Evolutionary conservation across 2,329 filamentous ascomycete species (phyloP).

Genomic region (Fusarium nisikadoi): DNA sequence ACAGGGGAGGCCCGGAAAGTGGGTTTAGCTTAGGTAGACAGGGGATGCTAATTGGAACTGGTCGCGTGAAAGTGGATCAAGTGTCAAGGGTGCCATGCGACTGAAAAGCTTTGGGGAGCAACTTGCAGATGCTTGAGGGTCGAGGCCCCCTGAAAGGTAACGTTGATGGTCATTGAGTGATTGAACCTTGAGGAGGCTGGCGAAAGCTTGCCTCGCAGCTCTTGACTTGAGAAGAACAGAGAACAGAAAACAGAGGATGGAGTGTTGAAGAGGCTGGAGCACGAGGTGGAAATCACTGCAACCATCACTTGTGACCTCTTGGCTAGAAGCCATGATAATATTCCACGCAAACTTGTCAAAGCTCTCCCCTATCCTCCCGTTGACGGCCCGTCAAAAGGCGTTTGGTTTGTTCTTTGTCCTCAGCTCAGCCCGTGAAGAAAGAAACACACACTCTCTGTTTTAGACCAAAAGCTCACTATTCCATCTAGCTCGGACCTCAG

Average conservation of each 20-base stretch:
- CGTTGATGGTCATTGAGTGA: slow-evolving; percentile 2
- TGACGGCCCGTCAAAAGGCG: slow-evolving; percentile 18
- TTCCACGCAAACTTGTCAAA: slow-evolving; percentile 16
- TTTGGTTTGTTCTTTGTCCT: slow-evolving; percentile 23
- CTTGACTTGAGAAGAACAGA: slow-evolving; percentile 2
- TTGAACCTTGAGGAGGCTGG: slow-evolving; percentile 6
- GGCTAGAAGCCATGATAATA: not conserved
- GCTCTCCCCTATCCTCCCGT: slow-evolving; percentile 22
- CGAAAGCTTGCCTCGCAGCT: slow-evolving; percentile 2
- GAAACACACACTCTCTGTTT: not conserved
- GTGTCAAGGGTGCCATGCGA: slow-evolving; percentile 37
- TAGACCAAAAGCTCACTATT: slow-evolving; percentile 1
- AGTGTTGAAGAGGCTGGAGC: not conserved
- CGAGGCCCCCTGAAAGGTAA: slow-evolving; percentile 29
- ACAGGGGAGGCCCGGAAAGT: slow-evolving; percentile 34
- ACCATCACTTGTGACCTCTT: not conserved
- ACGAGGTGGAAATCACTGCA: not conserved
- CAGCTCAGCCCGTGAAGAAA: slow-evolving; percentile 6
- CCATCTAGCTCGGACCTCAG: slow-evolving; percentile 17
- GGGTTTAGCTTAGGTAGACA: slow-evolving; percentile 13
- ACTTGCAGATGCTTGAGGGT: slow-evolving; percentile 11
- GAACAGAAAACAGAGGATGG: slow-evolving; percentile 3
- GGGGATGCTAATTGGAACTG: slow-evolving; percentile 30
- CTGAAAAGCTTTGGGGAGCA: slow-evolving; percentile 22
- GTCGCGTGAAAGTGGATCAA: slow-evolving; percentile 2